A percentile compares a stretch with the other conserved stretches of the same genome.
Conservation (phyloP, 2,329 filamentous ascomycete species). For the Chaetothyriales sp. region DNA sequence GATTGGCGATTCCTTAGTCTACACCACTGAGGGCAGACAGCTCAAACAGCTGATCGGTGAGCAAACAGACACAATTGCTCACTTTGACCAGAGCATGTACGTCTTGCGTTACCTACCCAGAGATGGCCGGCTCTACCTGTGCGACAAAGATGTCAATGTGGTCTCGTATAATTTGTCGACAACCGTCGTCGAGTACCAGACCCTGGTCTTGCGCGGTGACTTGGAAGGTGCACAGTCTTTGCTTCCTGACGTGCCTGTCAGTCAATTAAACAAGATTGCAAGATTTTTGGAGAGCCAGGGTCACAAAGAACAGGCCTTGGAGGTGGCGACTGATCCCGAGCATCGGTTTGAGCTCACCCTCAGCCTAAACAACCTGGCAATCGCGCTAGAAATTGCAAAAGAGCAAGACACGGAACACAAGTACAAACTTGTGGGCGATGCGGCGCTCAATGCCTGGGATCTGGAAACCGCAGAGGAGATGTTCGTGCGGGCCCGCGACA, state of each 20-base stretch:
- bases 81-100: constrained; percentile 93
- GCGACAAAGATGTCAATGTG: constrained; percentile 87
- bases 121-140: constrained; percentile 87
- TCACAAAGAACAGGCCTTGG: constrained; percentile 86
- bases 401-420: constrained; percentile 84
- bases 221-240: constrained; percentile 82
- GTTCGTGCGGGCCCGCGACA: constrained; percentile 77
- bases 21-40: constrained; percentile 91
- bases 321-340: constrained; percentile 86
- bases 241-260: constrained; percentile 66
- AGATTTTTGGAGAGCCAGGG: constrained; percentile 94
- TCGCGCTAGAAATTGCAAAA: constrained; percentile 70
- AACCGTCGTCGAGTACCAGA: constrained; percentile 91
- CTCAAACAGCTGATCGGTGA: constrained; percentile 96
- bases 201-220: constrained; percentile 80
- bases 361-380: constrained; percentile 64
- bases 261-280: constrained; percentile 95
- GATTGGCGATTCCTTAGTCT: constrained; percentile 98
- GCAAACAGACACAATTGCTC: constrained; percentile 92
- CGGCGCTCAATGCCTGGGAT: constrained; percentile 75
- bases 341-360: constrained; percentile 93
- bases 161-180: constrained; percentile 84
- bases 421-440: constrained; percentile 95
- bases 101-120: constrained; percentile 87
- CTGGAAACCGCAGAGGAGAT: constrained; percentile 79